Evolutionary conservation across 75 land plant species (phyloP), one percentile per base, ranked within the genome.

Genomic region (Picea sitchensis): DNA sequence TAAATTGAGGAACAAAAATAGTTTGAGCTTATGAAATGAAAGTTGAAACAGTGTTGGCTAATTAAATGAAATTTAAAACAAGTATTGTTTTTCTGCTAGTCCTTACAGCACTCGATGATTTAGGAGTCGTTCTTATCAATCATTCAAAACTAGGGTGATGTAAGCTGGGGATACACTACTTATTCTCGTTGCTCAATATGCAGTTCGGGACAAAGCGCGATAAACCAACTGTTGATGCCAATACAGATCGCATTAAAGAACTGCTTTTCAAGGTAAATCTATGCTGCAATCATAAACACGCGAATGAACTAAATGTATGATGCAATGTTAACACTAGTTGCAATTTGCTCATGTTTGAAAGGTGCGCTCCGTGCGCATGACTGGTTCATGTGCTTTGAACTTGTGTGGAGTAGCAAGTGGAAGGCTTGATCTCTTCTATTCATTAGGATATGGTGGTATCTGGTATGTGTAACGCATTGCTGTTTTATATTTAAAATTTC

Each of bases 391-490:
- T 88, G 99, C 99, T 18, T 76, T 97, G 83, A 90, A 97, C 79
- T 85, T 97, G 23, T 97, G 98, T 83, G 99, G 99, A 64, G 68
- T 97, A 59, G 99, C 99, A 59, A 90, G 96, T 85, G 99, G 99
- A 72, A 86, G 99, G 89, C 92, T 97, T 76, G 99, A 97, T 79
- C 67, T 95, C 34, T 92, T 93, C 79, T 97, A 90, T 78, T 94
- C 95, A 84, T 38, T 85, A 26, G 99, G 98, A 4, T 97, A 88
- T 80, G 99, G 99, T 20, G 99, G 98, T 61, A 98, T 98, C 4
- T 97, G 99, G 99, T 97, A 82, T 41, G 85, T 76, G 13, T 51
- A 51, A 51, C 9, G 56, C 12, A 51, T 12, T 51, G 12, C 12
- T 51, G 56, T 51, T 9, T 9, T 51, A 51, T 8, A 51, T 11